Percentiles rank a stretch among this genome's conserved stretches.
Conservation (phyloP, 768 basidiomycete species). For the Dictyophora rubrovolvata region DNA sequence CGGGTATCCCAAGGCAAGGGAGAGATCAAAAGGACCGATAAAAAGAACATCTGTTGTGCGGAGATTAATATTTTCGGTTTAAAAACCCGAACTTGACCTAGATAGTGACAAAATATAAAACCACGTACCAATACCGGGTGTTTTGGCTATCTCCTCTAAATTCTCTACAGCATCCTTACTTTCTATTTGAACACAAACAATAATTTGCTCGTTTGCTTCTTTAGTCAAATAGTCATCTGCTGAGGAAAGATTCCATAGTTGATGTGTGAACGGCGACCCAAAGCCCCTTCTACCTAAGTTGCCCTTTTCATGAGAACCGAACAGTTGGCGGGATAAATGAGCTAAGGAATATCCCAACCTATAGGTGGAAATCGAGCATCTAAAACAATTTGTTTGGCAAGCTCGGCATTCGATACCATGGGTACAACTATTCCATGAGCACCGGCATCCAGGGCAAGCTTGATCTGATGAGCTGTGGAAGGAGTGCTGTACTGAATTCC, state of each 20-base stretch:
- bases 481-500: conserved; percentile 35
- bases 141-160: conserved; percentile 38
- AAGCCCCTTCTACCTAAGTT: conserved; percentile 46
- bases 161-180: conserved; percentile 50
- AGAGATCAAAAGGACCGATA: conserved; percentile 62
- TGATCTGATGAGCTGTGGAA: conserved; percentile 57
- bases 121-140: conserved; percentile 20
- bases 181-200: conserved; percentile 62
- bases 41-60: conserved; percentile 36
- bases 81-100: no score
- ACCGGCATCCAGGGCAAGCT: conserved; percentile 58
- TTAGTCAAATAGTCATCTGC: background rate
- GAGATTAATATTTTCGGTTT: no score
- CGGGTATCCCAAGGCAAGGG: conserved; percentile 48
- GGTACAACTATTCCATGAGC: conserved; percentile 57
- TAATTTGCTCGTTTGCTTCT: conserved; percentile 33
- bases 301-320: no score
- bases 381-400: conserved; percentile 45
- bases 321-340: background rate
- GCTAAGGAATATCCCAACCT: background rate
- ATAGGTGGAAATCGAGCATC: conserved; percentile 53
- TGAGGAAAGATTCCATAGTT: conserved; percentile 31
- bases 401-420: conserved; percentile 53
- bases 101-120: conserved; percentile 18
- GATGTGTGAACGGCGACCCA: conserved; percentile 54